Conservation (phyloP, 257 asterid genomes). For the Scutellaria galericulata region DNA sequence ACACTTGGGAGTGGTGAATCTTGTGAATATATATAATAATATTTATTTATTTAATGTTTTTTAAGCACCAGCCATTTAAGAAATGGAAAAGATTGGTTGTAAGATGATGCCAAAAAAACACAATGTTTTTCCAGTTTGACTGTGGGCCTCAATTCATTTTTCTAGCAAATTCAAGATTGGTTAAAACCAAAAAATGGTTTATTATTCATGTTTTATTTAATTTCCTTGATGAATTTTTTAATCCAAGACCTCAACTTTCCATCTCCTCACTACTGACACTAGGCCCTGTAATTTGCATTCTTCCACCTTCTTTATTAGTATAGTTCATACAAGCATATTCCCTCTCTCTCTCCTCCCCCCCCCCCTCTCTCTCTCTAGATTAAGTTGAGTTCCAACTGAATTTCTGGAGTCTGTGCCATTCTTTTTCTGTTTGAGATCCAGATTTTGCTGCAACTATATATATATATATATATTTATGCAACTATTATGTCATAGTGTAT, state of each 20-base stretch:
- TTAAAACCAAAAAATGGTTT: not conserved
- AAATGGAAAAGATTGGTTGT: not conserved
- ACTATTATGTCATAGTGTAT: conserved; percentile 15
- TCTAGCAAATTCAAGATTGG: not conserved
- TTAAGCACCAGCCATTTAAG: conserved; percentile 5
- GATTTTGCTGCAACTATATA: conserved; percentile 35
- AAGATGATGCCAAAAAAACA: conserved; percentile 8
- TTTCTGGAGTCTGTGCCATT: conserved; percentile 48
- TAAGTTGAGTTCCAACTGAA: conserved; percentile 40
- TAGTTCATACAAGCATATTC: conserved; percentile 35
- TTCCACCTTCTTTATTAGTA: conserved; percentile 38
- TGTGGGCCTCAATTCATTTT: conserved; percentile 21
- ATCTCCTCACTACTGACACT: conserved; percentile 47
- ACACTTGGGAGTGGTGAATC: conserved; percentile 50
- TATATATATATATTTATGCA: not conserved
- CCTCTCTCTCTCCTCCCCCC: conserved; percentile 19
- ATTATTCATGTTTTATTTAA: conserved; percentile 1
- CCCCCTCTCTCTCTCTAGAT: conserved; percentile 36
- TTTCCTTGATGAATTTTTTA: conserved; percentile 2
- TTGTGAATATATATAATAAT: conserved; percentile 29
- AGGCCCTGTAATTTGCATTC: conserved; percentile 37
- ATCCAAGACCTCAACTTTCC: conserved; percentile 48
- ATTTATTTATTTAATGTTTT: not conserved
- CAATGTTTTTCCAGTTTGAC: conserved; percentile 36
- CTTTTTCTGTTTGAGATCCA: conserved; percentile 53